Base-by-base conservation (phyloP, 169 alveolate species). In the Plasmodium reichenowi region DNA sequence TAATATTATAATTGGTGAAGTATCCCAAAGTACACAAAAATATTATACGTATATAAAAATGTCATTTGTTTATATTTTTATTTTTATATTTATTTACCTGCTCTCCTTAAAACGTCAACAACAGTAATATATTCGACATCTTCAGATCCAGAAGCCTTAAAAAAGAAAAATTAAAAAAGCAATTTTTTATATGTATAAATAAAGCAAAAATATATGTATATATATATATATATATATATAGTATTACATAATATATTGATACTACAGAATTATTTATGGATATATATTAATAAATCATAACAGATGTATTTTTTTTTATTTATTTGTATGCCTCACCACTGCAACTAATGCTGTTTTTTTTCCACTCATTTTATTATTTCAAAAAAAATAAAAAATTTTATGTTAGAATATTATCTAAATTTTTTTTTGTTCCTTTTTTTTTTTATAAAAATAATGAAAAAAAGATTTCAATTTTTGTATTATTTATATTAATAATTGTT, bases 61-160 rank as follows among this genome's bases (percentile, higher is more conserved):
- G 43, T 45, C 56, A 22, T 20, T 5, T 66, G 92, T 88, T 38
- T 38, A 5, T 83, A 88, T 45, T 67, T 72, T 17, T 22, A 22
- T 9, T 17, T 17, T 74, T 63, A 10, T 92, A 38, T 93, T 13
- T 59, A 43, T 43, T 92, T 94, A 54, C 95, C 93, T 2, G 95
- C 96, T 52, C 96, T 88, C 20, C 94, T 64, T 60, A 94, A 54
- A 10, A 94, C 94, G 74, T 94, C 96, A 26, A 89, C 94, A 20
- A 92, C 72, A n/a, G 96, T 89, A 17, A 94, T 93, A 58, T 90
- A 92, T 73, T 94, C 96, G 24, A 94, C 93, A 72, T 94, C 96
- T 50, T 94, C 96, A 43, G 95, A 91, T 26, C 96, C 96, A 15
- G 89, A 78, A 13, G 89, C 89, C 89, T 78, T 29, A 2, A 72